Percentiles rank a stretch among this genome's conserved stretches.
Conservation (phyloP, 306 rosid species). For the Coriaria nepalensis region DNA sequence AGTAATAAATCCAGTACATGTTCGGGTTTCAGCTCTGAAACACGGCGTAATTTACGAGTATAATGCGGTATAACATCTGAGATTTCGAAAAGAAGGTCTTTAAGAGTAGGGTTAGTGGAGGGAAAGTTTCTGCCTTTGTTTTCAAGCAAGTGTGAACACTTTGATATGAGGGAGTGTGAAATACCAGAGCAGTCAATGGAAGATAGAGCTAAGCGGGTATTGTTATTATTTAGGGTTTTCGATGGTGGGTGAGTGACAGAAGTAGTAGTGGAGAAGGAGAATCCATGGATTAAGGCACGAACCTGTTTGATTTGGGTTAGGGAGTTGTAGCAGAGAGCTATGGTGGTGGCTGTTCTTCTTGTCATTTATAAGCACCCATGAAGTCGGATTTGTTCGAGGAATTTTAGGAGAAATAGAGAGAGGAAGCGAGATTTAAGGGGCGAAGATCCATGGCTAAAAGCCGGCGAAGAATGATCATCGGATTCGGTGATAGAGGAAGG, state of each 20-base stretch:
- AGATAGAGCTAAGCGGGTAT: slow-evolving; percentile 12
- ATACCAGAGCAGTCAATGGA: slow-evolving; percentile 29
- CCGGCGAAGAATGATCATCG: no score
- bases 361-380: slow-evolving; percentile 9
- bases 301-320: slow-evolving; percentile 19
- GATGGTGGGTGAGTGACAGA: slow-evolving; percentile 8
- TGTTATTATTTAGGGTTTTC: slow-evolving; percentile 4
- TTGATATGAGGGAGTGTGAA: slow-evolving; percentile 31
- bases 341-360: background rate
- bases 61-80: slow-evolving; percentile 43
- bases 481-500: no score
- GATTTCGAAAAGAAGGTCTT: slow-evolving; percentile 38
- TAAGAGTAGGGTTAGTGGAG: slow-evolving; percentile 29
- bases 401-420: background rate
- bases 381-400: background rate
- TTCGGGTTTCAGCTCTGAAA: slow-evolving; percentile 32
- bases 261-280: slow-evolving; percentile 14
- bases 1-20: slow-evolving; percentile 40
- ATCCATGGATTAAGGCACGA: slow-evolving; percentile 14
- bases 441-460: slow-evolving; percentile 4
- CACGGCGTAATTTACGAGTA: slow-evolving; percentile 49
- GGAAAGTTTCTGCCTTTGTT: slow-evolving; percentile 20
- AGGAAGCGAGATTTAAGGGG: no score
- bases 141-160: slow-evolving; percentile 17
- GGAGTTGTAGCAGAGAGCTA: slow-evolving; percentile 2